Evolutionary conservation across 2,329 filamentous ascomycete species (phyloP).

Genomic region (Chrysoporthe deuterocubensis): DNA sequence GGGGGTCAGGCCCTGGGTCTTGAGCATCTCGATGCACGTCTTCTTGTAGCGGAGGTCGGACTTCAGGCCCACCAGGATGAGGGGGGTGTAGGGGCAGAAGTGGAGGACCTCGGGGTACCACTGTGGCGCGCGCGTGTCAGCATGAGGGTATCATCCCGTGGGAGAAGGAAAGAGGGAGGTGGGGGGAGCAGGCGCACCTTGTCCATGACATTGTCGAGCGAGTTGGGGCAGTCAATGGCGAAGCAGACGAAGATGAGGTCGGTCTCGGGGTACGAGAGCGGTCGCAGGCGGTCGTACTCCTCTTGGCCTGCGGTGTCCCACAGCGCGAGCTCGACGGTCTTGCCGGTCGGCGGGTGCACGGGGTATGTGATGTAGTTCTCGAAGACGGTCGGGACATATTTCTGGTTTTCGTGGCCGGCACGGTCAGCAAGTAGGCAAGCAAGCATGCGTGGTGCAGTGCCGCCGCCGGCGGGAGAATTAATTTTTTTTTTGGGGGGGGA

Average conservation of each 20-base stretch:
- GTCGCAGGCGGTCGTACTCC: constrained; percentile 94
- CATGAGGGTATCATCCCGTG: not conserved
- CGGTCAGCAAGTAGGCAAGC: constrained; percentile 1
- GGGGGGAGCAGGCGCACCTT: constrained; percentile 67
- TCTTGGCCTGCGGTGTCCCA: constrained; percentile 99
- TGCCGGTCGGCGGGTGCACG: constrained; percentile 82
- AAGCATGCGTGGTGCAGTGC: not conserved
- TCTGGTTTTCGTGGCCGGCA: constrained; percentile 57
- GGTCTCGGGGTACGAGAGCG: constrained; percentile 96
- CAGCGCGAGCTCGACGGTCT: constrained; percentile 92
- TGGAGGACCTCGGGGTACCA: constrained; percentile 99
- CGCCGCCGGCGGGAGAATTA: not conserved
- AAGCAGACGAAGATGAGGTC: constrained; percentile 99
- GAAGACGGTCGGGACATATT: constrained; percentile 99
- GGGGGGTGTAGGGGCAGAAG: constrained; percentile 96
- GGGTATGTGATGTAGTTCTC: constrained; percentile 99
- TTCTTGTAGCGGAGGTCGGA: constrained; percentile 95
- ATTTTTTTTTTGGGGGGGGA: too few species aligned
- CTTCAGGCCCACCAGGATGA: constrained; percentile 95
- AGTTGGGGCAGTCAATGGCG: constrained; percentile 98
- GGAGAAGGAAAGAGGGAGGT: not conserved
- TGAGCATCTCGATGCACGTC: constrained; percentile 97
- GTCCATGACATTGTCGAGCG: constrained; percentile 96
- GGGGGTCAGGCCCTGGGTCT: constrained; percentile 94
- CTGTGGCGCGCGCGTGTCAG: constrained; percentile 49